Evolutionary conservation across 2,329 filamentous ascomycete genomes (phyloP).

Genomic region (Ceratocystis ficicola): DNA sequence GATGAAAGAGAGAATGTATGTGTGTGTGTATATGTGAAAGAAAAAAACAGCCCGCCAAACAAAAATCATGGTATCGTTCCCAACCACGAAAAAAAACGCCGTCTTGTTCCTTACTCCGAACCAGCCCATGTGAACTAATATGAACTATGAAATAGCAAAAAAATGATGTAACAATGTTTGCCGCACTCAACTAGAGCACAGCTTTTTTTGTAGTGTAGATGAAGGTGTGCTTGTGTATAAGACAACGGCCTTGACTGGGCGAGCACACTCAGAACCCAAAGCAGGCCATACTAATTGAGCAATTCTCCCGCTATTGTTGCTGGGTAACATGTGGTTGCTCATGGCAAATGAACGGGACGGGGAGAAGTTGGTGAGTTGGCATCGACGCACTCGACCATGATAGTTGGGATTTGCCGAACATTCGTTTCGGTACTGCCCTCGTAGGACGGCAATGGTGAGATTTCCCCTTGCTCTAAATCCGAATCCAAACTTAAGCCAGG

Average conservation of each 20-base stretch:
- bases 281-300: neutral
- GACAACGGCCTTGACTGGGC: neutral
- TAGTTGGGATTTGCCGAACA: neutral
- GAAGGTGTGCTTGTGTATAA: slow-evolving; percentile 2
- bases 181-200: neutral
- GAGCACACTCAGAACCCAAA: neutral
- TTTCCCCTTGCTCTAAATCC: neutral
- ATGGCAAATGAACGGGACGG: neutral
- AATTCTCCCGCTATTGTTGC: neutral
- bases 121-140: neutral
- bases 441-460: neutral
- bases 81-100: slow-evolving; percentile 1
- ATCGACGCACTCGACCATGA: slow-evolving; percentile 7
- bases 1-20: neutral
- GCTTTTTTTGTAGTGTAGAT: slow-evolving; percentile 9
- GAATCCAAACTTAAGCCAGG: neutral
- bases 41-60: neutral
- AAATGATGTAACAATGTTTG: neutral
- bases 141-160: neutral
- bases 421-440: neutral
- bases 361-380: neutral
- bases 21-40: neutral
- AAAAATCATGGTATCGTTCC: neutral
- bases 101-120: neutral
- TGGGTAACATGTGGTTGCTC: slow-evolving; percentile 11